Percentiles rank a stretch among this genome's conserved stretches.
These are phyloP conservation scores for Calocybe indica DNA, from an alignment of 768 basidiomycete genomes.

Conservation along the genomic window DNA sequence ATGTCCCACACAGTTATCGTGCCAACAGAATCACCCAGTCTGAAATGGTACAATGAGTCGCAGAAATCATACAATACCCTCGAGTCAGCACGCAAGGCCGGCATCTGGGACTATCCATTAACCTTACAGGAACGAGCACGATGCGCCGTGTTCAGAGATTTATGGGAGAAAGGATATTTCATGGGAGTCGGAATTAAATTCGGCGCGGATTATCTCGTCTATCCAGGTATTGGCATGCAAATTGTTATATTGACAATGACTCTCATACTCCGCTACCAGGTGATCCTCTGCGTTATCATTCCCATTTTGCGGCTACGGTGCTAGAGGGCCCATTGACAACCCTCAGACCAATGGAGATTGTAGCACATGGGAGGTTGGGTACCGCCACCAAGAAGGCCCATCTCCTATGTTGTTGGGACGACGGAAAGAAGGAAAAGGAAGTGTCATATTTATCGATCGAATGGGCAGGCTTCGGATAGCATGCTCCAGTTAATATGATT, in stretches of 20 bases:
- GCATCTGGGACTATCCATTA: conserved; percentile 73
- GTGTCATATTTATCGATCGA: conserved; percentile 79
- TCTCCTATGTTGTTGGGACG: conserved; percentile 85
- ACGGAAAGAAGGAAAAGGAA: conserved; percentile 47
- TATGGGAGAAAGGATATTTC: conserved; percentile 82
- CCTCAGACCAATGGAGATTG: conserved; percentile 87
- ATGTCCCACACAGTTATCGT: conserved; percentile 53
- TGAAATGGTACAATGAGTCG: conserved; percentile 63
- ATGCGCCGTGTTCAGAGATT: conserved; percentile 71
- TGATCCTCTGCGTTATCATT: conserved; percentile 93
- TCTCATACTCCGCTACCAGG: conserved; percentile 35
- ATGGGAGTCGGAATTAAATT: conserved; percentile 91
- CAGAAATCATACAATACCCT: conserved; percentile 47
- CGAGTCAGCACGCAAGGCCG: conserved; percentile 53
- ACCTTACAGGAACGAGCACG: conserved; percentile 62
- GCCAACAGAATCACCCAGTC: conserved; percentile 53
- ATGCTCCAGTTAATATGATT: background rate
- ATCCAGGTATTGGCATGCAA: conserved; percentile 63
- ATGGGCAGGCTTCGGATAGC: conserved; percentile 86
- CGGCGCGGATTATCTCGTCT: conserved; percentile 93
- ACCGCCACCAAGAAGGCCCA: conserved; percentile 98
- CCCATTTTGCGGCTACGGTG: conserved; percentile 89
- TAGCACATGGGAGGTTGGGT: conserved; percentile 91
- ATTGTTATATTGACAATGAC: no score
- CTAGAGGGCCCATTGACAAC: conserved; percentile 52